phyloP scores from a whole-genome alignment of 2,329 filamentous ascomycete species.

The Phaeosphaeria sp. region DNA sequence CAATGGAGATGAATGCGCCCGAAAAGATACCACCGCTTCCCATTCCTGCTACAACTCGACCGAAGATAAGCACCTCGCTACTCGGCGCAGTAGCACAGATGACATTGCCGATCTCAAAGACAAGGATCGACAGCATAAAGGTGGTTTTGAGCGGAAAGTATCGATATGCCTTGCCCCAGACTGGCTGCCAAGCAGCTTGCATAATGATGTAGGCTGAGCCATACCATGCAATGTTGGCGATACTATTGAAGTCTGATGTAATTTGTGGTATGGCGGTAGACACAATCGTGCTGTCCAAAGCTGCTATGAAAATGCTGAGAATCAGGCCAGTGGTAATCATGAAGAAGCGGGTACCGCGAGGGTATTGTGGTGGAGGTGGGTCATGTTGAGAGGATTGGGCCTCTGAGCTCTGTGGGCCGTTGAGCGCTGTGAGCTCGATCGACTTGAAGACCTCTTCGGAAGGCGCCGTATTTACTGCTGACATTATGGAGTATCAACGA shows the following conservation, averaged over 20 bases:
- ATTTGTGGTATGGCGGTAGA: conserved; percentile 48
- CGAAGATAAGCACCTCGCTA: conserved; percentile 47
- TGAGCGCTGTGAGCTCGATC: not conserved
- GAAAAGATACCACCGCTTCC: conserved; percentile 50
- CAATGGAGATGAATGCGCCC: conserved; percentile 52
- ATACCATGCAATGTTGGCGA: conserved; percentile 47
- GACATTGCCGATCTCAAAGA: conserved; percentile 64
- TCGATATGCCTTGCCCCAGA: conserved; percentile 56
- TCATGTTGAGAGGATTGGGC: not conserved
- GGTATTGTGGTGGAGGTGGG: conserved; percentile 13
- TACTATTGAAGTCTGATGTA: conserved; percentile 44
- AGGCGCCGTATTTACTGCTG: not conserved
- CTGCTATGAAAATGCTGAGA: conserved; percentile 35
- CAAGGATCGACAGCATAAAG: conserved; percentile 47
- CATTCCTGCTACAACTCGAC: conserved; percentile 49
- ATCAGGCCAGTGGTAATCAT: conserved; percentile 36
- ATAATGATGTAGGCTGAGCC: conserved; percentile 54
- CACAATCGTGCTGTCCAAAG: conserved; percentile 42
- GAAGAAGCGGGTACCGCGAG: conserved; percentile 28
- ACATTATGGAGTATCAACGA: not conserved
- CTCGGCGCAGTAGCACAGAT: conserved; percentile 54
- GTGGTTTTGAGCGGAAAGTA: conserved; percentile 52
- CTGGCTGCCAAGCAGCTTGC: conserved; percentile 53
- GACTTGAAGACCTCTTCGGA: not conserved
- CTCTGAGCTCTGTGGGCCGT: not conserved